Percentiles rank a stretch among this genome's conserved stretches.
phyloP scores from a whole-genome alignment of 805 yeast species.

The Wickerhamiella alocasiicola region DNA sequence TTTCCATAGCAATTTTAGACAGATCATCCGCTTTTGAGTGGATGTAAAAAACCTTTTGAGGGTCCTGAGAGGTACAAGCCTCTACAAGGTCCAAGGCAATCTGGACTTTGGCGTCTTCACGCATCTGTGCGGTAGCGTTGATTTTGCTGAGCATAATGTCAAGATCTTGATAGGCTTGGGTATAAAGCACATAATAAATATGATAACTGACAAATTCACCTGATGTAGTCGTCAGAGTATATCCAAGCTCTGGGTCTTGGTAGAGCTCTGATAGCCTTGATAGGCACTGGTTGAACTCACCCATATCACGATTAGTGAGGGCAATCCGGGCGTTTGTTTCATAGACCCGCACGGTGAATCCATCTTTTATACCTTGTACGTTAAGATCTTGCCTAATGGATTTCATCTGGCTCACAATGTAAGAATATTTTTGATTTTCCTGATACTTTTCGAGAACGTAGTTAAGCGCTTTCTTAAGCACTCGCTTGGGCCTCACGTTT shows the following conservation, averaged over 20 bases:
- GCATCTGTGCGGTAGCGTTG: conserved; percentile 21
- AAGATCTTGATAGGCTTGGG: conserved; percentile 50
- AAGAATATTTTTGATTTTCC: conserved; percentile 49
- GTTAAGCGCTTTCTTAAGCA: conserved; percentile 47
- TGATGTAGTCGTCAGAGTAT: conserved; percentile 27
- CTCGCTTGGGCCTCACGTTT: conserved; percentile 57
- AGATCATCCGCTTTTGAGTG: conserved; percentile 32
- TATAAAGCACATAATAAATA: conserved; percentile 60
- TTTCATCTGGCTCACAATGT: conserved; percentile 79
- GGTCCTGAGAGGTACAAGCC: conserved; percentile 34
- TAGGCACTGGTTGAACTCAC: conserved; percentile 93
- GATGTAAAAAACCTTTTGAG: conserved; percentile 38
- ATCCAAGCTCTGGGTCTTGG: conserved; percentile 25
- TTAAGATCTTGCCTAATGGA: conserved; percentile 87
- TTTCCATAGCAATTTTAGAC: conserved; percentile 37
- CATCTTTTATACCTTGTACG: conserved; percentile 74
- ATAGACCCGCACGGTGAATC: conserved; percentile 66
- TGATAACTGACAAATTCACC: conserved; percentile 64
- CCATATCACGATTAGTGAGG: conserved; percentile 67
- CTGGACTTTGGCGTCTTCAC: conserved; percentile 20
- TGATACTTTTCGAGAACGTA: conserved; percentile 42
- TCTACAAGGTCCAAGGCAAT: conserved; percentile 32
- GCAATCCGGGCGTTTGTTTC: conserved; percentile 84
- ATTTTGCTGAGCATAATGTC: conserved; percentile 31
- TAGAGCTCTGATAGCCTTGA: conserved; percentile 61